Base-by-base conservation (phyloP, 2,329 filamentous ascomycete genomes). In the Aaosphaeria arxii region DNA sequence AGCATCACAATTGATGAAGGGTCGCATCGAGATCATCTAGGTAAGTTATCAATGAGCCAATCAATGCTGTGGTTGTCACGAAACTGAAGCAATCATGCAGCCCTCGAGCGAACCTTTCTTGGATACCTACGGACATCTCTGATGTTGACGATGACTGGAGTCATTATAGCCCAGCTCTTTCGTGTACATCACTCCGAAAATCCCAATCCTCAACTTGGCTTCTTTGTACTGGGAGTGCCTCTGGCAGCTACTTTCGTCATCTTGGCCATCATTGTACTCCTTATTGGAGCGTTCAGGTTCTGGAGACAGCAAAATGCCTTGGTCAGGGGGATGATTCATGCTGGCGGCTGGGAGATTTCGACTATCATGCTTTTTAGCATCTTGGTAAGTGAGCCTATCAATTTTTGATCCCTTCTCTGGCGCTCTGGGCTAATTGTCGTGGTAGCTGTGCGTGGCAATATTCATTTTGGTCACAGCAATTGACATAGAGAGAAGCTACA, bases 101-200 rank as follows among this genome's bases (percentile, higher is more conserved):
- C 87, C 35, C 79, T 89, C 46, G 86, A 91, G 69, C 77, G 87
- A 48, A 91, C 87, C 13, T 91, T 86, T 62, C 79, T 91, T 13
- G 85, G 79, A 30, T 90, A 89, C 65, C 76, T 89, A 30, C 81
- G 87, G 17, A 90, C 86, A 1, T 88, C 85, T 0, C 70, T 87
- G 35, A 77, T 80, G n/a, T 74, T 89, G 36, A 83, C 85, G 11
- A 85, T 88, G 71, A 72, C 84, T 17, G 85, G 86, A 13, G 80
- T 86, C 3, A 58, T 82, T 3, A 77, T 86, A 30, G 82, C 85
- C 0, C 87, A 90, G 61, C 77, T 90, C 6, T 88, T 88, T 57
- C 76, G 79, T 17, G 72, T 86, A 4, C 78, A 85, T 58, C 74
- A 82, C 30, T 63, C 74, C 29, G 61, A 73, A 6, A 59, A 69